phyloP scores from a whole-genome alignment of 345 rosid genomes.

The Citrus unshiu region DNA sequence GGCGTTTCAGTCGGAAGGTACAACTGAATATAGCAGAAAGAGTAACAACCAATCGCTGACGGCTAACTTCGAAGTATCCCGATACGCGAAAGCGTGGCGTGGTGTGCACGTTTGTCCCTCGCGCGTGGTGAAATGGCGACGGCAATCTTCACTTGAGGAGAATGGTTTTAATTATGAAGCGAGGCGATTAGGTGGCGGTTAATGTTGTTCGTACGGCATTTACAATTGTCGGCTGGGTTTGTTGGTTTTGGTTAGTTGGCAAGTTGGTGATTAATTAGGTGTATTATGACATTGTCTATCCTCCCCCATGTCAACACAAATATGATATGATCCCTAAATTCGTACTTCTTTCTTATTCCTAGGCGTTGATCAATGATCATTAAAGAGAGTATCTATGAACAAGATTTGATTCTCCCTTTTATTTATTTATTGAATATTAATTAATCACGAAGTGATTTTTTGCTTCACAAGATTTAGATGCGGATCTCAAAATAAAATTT shows the following conservation, averaged over 20 bases:
- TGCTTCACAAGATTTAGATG: no score
- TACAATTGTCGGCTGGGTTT: slow-evolving; percentile 32
- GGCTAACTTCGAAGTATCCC: neutral
- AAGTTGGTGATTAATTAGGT: slow-evolving; percentile 26
- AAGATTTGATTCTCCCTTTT: no score
- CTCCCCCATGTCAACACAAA: neutral
- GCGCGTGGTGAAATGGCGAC: neutral
- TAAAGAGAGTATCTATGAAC: no score
- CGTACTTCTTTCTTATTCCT: no score
- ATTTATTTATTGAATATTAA: no score
- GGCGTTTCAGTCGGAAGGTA: neutral
- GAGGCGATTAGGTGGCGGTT: slow-evolving; percentile 5
- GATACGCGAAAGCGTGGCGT: neutral
- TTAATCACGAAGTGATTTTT: no score
- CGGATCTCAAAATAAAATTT: no score
- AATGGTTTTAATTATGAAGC: slow-evolving; percentile 1
- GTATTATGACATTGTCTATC: neutral
- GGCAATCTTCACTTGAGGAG: neutral
- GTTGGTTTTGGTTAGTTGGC: slow-evolving; percentile 35
- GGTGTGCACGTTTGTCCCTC: neutral
- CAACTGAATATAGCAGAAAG: neutral
- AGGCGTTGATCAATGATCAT: no score
- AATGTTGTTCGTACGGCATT: slow-evolving; percentile 12
- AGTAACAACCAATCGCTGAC: neutral
- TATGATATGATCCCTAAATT: no score